A percentile compares a stretch with the other conserved stretches of the same genome.
These are phyloP conservation scores for Salix suchowensis DNA, from an alignment of 345 rosid species.

Conservation along the genomic window DNA sequence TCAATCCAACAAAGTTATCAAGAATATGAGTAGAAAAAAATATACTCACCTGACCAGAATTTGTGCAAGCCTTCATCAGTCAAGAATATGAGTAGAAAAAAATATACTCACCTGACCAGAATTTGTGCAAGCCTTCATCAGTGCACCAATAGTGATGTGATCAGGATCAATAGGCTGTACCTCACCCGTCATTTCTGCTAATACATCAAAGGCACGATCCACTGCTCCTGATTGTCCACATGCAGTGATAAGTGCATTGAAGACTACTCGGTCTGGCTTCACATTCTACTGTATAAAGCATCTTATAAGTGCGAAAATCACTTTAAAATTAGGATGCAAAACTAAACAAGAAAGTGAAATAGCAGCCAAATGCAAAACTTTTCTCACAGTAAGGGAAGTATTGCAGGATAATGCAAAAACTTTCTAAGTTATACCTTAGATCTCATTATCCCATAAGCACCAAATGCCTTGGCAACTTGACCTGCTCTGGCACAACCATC, in stretches of 20 bases:
- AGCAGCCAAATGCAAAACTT: not conserved
- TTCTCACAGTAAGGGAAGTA: not conserved
- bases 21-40: not conserved
- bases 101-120: constrained; percentile 67
- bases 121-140: constrained; percentile 81
- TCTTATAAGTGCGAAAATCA: constrained; percentile 37
- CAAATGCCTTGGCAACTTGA: constrained; percentile 96
- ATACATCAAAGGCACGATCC: constrained; percentile 95
- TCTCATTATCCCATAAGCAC: constrained; percentile 97
- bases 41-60: constrained; percentile 72
- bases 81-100: not conserved
- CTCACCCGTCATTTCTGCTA: constrained; percentile 89
- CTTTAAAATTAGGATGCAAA: constrained; percentile 17
- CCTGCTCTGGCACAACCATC: constrained; percentile 85
- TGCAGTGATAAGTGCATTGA: constrained; percentile 94
- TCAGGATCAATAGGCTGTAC: constrained; percentile 91
- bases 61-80: constrained; percentile 79
- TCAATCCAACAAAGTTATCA: not conserved
- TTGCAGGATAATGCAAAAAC: no score
- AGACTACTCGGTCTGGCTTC: constrained; percentile 97
- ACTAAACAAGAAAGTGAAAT: constrained; percentile 11
- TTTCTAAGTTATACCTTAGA: constrained; percentile 57
- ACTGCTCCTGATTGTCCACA: constrained; percentile 97
- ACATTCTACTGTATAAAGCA: constrained; percentile 87
- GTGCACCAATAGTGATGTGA: constrained; percentile 81